A percentile compares a stretch with the other conserved stretches of the same genome.
Conservation (phyloP, 129 eudicot species). For the Lactuca saligna region DNA sequence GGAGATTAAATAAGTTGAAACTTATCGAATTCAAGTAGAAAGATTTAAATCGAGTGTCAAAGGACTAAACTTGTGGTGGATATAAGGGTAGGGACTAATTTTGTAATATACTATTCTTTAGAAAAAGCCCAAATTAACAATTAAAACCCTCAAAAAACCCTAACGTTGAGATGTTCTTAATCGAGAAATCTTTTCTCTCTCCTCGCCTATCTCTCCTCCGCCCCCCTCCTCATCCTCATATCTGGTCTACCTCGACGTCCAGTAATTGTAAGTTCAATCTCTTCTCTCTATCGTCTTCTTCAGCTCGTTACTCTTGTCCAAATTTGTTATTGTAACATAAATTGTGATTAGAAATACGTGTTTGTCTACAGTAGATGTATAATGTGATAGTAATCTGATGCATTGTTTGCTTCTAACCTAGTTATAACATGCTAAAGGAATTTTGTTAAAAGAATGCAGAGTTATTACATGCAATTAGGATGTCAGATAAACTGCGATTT, state of each 20-base stretch:
- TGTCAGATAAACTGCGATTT: neutral
- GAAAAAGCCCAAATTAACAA: conserved; percentile 16
- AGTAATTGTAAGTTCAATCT: conserved; percentile 28
- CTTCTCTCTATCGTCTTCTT: neutral
- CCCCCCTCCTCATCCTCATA: conserved; percentile 28
- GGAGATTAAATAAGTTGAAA: too few species aligned
- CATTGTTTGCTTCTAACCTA: conserved; percentile 2
- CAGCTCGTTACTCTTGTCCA: neutral
- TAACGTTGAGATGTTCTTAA: conserved; percentile 25
- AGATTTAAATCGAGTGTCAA: too few species aligned
- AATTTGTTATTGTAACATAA: neutral
- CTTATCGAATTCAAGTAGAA: too few species aligned
- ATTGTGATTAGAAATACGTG: neutral
- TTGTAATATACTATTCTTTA: conserved; percentile 6
- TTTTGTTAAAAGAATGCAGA: neutral
- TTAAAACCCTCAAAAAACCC: conserved; percentile 35
- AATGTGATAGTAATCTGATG: conserved; percentile 17
- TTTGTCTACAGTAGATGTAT: neutral
- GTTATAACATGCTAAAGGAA: neutral
- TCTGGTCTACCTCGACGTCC: conserved; percentile 11
- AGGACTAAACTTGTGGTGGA: neutral
- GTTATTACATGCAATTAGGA: conserved; percentile 9
- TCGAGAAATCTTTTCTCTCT: conserved; percentile 32
- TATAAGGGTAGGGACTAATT: neutral
- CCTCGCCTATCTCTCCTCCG: conserved; percentile 35